phyloP scores from a whole-genome alignment of 2,329 filamentous ascomycete species.

The Fusarium sp. region DNA sequence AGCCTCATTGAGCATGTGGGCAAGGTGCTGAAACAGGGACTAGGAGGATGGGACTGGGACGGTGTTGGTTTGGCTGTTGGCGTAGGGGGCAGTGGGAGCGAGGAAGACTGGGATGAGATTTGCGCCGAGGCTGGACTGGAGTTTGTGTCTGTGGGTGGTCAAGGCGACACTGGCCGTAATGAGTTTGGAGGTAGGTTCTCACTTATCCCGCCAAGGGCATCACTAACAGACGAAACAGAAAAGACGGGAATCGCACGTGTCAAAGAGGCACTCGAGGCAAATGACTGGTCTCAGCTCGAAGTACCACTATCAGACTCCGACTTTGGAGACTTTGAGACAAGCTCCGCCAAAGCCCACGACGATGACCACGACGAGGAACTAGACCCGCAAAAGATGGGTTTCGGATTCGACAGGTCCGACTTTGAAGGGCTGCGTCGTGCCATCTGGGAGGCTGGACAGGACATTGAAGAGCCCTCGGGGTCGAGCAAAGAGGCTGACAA shows the following conservation, averaged over 20 bases:
- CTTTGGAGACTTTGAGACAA: conserved; percentile 49
- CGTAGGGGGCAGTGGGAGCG: conserved; percentile 59
- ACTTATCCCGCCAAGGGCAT: not conserved
- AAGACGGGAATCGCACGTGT: conserved; percentile 69
- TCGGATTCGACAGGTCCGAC: conserved; percentile 64
- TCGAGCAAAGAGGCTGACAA: conserved; percentile 15
- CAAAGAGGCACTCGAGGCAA: conserved; percentile 72
- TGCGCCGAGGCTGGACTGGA: conserved; percentile 70
- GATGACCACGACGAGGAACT: conserved; percentile 50
- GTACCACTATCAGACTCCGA: conserved; percentile 44
- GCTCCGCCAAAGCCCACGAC: conserved; percentile 48
- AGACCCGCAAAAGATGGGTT: conserved; percentile 62
- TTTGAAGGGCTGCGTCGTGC: conserved; percentile 64
- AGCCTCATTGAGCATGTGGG: conserved; percentile 65
- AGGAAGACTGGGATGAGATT: conserved; percentile 72
- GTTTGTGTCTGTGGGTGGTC: conserved; percentile 66
- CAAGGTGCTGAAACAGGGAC: conserved; percentile 65
- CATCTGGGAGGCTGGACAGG: conserved; percentile 59
- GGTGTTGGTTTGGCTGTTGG: conserved; percentile 72
- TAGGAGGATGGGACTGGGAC: conserved; percentile 74
- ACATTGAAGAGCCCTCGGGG: conserved; percentile 22
- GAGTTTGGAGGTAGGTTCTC: conserved; percentile 67
- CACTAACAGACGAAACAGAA: conserved; percentile 56
- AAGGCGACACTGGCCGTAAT: conserved; percentile 58
- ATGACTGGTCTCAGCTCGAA: conserved; percentile 67